A percentile compares a stretch with the other conserved stretches of the same genome.
Conservation (phyloP, 306 rosid species). For the Cotoneaster glaucophyllus region DNA sequence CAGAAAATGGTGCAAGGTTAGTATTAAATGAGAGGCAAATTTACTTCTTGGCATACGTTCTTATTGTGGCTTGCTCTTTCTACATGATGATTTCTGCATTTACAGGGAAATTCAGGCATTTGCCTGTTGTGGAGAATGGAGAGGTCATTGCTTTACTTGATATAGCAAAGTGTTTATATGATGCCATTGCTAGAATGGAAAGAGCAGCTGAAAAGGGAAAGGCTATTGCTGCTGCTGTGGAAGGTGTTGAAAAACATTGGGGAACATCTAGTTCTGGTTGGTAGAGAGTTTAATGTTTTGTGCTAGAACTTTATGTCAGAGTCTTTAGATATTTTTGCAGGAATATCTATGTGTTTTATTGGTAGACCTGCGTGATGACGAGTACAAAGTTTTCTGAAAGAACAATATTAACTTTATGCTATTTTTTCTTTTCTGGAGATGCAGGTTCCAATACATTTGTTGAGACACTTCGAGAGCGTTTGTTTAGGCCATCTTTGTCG, state of each 20-base stretch:
- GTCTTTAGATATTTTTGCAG: neutral
- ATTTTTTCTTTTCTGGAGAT: constrained; percentile 20
- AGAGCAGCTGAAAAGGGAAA: constrained; percentile 97
- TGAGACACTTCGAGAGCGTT: constrained; percentile 76
- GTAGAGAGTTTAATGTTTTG: constrained; percentile 24
- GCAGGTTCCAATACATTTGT: constrained; percentile 78
- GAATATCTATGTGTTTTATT: neutral
- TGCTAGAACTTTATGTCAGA: neutral
- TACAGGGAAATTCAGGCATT: constrained; percentile 89
- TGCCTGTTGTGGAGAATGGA: constrained; percentile 98
- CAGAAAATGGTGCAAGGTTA: constrained; percentile 99
- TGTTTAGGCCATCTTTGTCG: constrained; percentile 90
- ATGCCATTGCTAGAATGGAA: constrained; percentile 96
- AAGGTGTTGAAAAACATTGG: constrained; percentile 95
- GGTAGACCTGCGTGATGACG: neutral
- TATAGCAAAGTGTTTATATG: constrained; percentile 93
- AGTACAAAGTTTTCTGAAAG: neutral
- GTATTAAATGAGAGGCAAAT: constrained; percentile 12
- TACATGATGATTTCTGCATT: constrained; percentile 17
- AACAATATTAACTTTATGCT: neutral
- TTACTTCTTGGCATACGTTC: neutral
- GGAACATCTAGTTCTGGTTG: constrained; percentile 69
- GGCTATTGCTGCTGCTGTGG: constrained; percentile 98
- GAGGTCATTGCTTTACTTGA: constrained; percentile 95
- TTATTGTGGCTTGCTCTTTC: constrained; percentile 6